These are phyloP conservation scores for Litchi chinensis DNA, from an alignment of 345 rosid species.

Conservation along the genomic window DNA sequence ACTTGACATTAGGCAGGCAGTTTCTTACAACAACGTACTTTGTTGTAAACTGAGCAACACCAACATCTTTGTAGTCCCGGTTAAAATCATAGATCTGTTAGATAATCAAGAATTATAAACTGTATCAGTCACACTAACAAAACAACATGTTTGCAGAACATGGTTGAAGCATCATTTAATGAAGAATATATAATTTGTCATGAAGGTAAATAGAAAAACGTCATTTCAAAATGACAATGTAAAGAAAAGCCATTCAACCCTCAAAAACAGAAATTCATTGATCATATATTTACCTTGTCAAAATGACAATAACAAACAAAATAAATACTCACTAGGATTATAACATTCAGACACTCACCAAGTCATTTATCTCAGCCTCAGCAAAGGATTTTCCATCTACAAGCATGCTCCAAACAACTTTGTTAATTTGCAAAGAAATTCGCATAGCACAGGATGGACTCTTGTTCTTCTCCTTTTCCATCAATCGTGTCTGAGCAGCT, in stretches of 20 bases:
- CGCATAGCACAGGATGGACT: conserved; percentile 99
- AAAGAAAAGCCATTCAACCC: neutral
- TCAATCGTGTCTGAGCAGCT: conserved; percentile 85
- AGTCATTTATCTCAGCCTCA: conserved; percentile 98
- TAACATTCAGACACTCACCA: conserved; percentile 61
- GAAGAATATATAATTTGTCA: neutral
- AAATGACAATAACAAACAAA: conserved; percentile 6
- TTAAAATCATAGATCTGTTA: conserved; percentile 94
- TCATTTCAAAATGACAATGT: neutral
- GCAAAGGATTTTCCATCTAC: conserved; percentile 98
- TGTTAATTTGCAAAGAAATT: conserved; percentile 80
- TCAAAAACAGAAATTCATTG: neutral
- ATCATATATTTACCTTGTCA: neutral
- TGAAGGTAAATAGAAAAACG: neutral
- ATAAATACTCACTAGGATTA: conserved; percentile 3
- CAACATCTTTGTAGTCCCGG: conserved; percentile 96
- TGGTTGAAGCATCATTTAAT: conserved; percentile 5
- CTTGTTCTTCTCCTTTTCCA: conserved; percentile 98
- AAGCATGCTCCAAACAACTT: conserved; percentile 98
- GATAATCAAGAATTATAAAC: conserved; percentile 11
- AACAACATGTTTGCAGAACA: conserved; percentile 7
- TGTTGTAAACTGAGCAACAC: conserved; percentile 88
- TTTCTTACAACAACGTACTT: conserved; percentile 84
- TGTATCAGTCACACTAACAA: conserved; percentile 23
- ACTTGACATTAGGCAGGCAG: conserved; percentile 77